Base-by-base conservation (phyloP, 192 early-diverging fungal species). In the Coemansia sp. region DNA sequence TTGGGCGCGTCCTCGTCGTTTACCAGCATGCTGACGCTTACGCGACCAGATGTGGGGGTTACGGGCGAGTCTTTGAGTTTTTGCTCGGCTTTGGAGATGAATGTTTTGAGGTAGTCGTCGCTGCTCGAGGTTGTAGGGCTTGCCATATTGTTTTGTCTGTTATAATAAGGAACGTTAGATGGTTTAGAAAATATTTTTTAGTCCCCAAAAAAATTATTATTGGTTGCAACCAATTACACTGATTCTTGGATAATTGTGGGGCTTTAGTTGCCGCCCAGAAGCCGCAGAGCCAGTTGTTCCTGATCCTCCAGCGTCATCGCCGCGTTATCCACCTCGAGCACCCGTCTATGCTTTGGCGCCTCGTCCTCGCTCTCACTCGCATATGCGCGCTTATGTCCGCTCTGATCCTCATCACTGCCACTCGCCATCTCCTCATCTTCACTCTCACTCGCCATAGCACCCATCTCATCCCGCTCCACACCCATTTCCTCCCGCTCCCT, bases 401-500 rank as follows among this genome's bases (percentile, higher is more conserved):
- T 17, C 9, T 11, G 25, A 3, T 39, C 29, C 16, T 6, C 7
- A 19, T 72, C 52, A 3, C 14, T 45, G 11, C 41, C 2, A 35
- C 31, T 35, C 74, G 43, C 25, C 60, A 29, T 62, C 41, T 23
- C 57, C 31, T 59, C 58, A 23, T 27, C 51, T 27, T 56, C 67
- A 19, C 65, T 62, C 49, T 69, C 71, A 6, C 65, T 78, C 27
- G 47, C 64, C 39, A 74, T 70, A 19, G 68, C 48, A 6, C 67
- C 12, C 35, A 39, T n/a, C 5, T 38, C 31, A 7, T 10, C 56
- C 19, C 23, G 31, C 19, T 39, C 58, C 47, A 68, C 10, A 3
- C 63, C 62, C 61, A 71, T 65, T 48, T 74, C 83, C 59, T 85
- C 86, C 54, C 74, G 74, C 59, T 85, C 86, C 26, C 86, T 82